Percentiles rank a stretch among this genome's conserved stretches.
phyloP scores from a whole-genome alignment of 306 rosid genomes.

The Quercus aquifolioides region DNA sequence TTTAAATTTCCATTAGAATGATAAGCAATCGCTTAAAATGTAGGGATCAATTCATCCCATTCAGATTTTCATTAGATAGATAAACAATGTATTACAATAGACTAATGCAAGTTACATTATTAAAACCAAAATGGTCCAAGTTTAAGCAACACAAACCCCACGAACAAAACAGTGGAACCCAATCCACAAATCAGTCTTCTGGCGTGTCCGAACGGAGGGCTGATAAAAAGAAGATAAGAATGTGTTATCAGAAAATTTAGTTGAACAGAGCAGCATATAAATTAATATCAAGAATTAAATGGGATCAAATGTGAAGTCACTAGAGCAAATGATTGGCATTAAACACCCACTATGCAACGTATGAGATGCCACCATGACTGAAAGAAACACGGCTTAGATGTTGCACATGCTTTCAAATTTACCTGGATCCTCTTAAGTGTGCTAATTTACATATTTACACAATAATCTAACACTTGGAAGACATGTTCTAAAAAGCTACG shows the following conservation, averaged over 20 bases:
- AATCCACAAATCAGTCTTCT: constrained; percentile 13
- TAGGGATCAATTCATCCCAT: background rate
- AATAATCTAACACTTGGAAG: background rate
- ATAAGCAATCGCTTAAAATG: background rate
- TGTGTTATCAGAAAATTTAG: constrained; percentile 13
- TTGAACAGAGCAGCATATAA: too few species aligned
- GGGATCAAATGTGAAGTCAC: too few species aligned
- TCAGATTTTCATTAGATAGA: background rate
- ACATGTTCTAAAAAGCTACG: background rate
- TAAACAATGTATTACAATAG: background rate
- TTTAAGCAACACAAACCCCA: background rate
- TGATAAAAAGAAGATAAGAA: constrained; percentile 23
- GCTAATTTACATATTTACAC: background rate
- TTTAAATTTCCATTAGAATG: too few species aligned
- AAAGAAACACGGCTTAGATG: too few species aligned
- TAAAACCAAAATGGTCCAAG: constrained; percentile 4
- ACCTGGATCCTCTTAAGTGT: too few species aligned
- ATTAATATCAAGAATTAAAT: too few species aligned
- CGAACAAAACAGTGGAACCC: background rate
- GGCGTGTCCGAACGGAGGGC: constrained; percentile 53
- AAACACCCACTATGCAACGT: too few species aligned
- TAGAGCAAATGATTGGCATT: too few species aligned
- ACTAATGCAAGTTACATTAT: constrained; percentile 9
- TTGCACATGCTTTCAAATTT: too few species aligned
- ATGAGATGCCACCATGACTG: too few species aligned